Evolutionary conservation across 2,329 filamentous ascomycete species (phyloP).

Genomic region (Sporothrix globosa): DNA sequence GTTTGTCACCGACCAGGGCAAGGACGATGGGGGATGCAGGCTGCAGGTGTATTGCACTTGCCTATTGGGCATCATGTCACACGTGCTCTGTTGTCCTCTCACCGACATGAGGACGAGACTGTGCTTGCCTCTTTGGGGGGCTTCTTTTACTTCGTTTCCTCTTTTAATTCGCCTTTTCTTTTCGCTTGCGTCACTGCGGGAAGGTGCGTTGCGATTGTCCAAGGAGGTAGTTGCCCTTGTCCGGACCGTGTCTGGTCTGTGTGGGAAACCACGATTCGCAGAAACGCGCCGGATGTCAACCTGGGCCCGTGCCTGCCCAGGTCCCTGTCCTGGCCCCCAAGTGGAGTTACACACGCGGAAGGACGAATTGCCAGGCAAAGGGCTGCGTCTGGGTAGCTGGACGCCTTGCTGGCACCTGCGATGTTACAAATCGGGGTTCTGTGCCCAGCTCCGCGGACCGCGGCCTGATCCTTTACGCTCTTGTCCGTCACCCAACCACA

Average conservation of each 20-base stretch:
- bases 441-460: slow-evolving; percentile 8
- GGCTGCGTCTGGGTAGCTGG: neutral
- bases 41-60: slow-evolving; percentile 11
- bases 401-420: neutral
- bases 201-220: slow-evolving; percentile 13
- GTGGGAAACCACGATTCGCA: neutral
- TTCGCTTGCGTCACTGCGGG: neutral
- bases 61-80: slow-evolving; percentile 17
- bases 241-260: neutral
- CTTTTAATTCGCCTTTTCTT: neutral
- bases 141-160: neutral
- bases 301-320: neutral
- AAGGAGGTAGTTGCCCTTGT: neutral
- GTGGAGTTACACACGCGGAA: neutral
- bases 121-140: slow-evolving; percentile 9
- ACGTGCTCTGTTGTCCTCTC: slow-evolving; percentile 17
- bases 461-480: neutral
- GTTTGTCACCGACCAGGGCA: slow-evolving; percentile 23
- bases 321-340: neutral
- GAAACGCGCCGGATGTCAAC: neutral
- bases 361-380: neutral
- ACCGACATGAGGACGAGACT: slow-evolving; percentile 19
- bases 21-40: slow-evolving; percentile 17
- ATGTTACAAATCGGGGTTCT: slow-evolving; percentile 8
- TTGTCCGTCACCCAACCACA: slow-evolving; percentile 18